Evolutionary conservation across 495 filamentous ascomycete genomes (phyloP).

Genomic region (Sphaerosporella brunnea): DNA sequence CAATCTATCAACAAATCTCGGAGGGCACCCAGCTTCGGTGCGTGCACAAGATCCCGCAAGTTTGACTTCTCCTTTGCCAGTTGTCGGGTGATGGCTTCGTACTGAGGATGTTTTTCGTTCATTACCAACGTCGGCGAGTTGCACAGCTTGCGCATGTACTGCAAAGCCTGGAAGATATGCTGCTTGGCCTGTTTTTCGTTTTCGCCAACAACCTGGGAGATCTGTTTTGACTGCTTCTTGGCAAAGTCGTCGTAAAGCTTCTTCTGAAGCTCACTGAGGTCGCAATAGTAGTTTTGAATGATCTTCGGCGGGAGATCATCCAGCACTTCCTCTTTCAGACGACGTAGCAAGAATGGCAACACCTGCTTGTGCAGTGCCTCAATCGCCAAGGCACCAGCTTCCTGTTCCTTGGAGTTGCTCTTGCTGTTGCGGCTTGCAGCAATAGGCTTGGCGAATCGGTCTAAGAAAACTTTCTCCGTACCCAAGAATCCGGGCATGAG

Average conservation of each 20-base stretch:
- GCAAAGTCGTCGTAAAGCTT: constrained; percentile 92
- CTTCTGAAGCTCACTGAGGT: constrained; percentile 86
- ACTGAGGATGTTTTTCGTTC: constrained; percentile 82
- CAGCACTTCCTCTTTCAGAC: constrained; percentile 92
- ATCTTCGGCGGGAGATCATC: constrained; percentile 97
- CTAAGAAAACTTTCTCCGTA: constrained; percentile 95
- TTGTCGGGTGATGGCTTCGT: constrained; percentile 60
- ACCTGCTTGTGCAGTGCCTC: constrained; percentile 97
- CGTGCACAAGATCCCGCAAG: constrained; percentile 70
- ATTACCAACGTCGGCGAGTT: constrained; percentile 92
- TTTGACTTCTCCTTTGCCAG: constrained; percentile 53
- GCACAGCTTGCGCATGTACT: constrained; percentile 98
- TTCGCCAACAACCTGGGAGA: constrained; percentile 57
- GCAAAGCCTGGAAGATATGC: constrained; percentile 96
- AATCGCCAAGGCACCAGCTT: constrained; percentile 86
- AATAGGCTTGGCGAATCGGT: constrained; percentile 94
- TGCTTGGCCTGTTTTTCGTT: constrained; percentile 77
- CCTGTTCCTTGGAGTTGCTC: constrained; percentile 94
- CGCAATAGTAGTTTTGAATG: constrained; percentile 97
- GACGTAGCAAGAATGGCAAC: constrained; percentile 84
- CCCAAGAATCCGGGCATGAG: constrained; percentile 97
- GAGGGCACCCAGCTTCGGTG: constrained; percentile 79
- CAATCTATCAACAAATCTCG: constrained; percentile 84
- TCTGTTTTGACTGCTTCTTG: constrained; percentile 71
- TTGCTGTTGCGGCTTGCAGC: constrained; percentile 87